phyloP scores from a whole-genome alignment of 805 yeast species.

The Zygosaccharomyces gambellarensis region DNA sequence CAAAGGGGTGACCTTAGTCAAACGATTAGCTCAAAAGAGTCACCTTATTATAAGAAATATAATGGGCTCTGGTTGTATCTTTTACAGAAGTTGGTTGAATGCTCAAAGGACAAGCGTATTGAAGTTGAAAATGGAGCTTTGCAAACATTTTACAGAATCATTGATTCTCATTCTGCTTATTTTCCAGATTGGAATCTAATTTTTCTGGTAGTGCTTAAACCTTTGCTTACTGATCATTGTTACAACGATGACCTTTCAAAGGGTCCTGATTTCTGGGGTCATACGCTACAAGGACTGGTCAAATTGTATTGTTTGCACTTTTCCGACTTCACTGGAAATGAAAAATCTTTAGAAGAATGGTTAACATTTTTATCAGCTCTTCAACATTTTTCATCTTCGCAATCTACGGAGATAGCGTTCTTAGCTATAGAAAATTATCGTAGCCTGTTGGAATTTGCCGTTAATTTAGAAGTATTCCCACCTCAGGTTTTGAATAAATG shows the following conservation, averaged over 20 bases:
- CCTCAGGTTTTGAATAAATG: constrained; percentile 33
- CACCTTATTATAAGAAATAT: constrained; percentile 24
- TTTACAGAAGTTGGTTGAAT: constrained; percentile 53
- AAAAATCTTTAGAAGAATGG: constrained; percentile 45
- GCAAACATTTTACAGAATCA: constrained; percentile 79
- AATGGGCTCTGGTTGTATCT: constrained; percentile 60
- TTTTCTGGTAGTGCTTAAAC: constrained; percentile 55
- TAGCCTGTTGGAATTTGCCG: constrained; percentile 46
- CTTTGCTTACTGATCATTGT: constrained; percentile 37
- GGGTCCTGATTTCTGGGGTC: constrained; percentile 57
- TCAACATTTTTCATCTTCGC: constrained; percentile 36
- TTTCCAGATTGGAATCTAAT: constrained; percentile 67
- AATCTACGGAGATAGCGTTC: constrained; percentile 41
- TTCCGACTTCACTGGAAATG: constrained; percentile 28
- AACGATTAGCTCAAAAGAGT: constrained; percentile 23
- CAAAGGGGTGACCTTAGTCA: constrained; percentile 25
- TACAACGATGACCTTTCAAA: constrained; percentile 35
- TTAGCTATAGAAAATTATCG: constrained; percentile 54
- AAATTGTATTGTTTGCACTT: constrained; percentile 55
- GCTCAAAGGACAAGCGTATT: constrained; percentile 60
- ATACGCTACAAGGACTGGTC: constrained; percentile 62
- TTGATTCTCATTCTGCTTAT: constrained; percentile 61
- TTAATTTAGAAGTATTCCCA: constrained; percentile 33
- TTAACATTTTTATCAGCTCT: constrained; percentile 48
- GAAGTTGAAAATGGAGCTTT: constrained; percentile 88